Evolutionary conservation across 2,329 filamentous ascomycete genomes (phyloP).

Genomic region (Hypoxylon sp.): DNA sequence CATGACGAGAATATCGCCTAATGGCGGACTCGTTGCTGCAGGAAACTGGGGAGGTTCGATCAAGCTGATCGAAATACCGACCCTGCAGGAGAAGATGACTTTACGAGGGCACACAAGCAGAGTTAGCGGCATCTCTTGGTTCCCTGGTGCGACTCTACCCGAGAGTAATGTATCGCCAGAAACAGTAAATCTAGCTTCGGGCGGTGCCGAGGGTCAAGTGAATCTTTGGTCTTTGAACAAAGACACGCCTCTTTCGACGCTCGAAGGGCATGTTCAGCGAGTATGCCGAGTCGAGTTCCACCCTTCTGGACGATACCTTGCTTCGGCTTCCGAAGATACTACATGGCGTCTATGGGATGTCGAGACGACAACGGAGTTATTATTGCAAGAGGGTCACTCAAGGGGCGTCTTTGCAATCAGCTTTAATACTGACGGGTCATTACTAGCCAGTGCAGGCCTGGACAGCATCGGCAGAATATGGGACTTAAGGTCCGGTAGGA

Average conservation of each 20-base stretch:
- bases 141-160: slow-evolving; percentile 82
- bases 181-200: slow-evolving; percentile 87
- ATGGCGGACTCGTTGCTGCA: slow-evolving; percentile 85
- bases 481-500: slow-evolving; percentile 93
- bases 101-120: slow-evolving; percentile 90
- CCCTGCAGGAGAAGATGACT: slow-evolving; percentile 80
- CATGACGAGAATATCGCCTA: slow-evolving; percentile 91
- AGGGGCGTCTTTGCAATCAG: slow-evolving; percentile 91
- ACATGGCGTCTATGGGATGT: slow-evolving; percentile 97
- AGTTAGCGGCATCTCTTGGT: slow-evolving; percentile 92
- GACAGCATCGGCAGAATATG: slow-evolving; percentile 96
- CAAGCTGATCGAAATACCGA: slow-evolving; percentile 86
- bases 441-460: slow-evolving; percentile 91
- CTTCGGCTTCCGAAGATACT: slow-evolving; percentile 94
- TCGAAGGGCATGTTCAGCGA: slow-evolving; percentile 86
- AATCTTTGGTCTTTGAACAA: slow-evolving; percentile 91
- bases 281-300: slow-evolving; percentile 96
- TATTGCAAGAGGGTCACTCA: slow-evolving; percentile 94
- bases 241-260: slow-evolving; percentile 85
- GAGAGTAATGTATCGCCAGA: slow-evolving; percentile 78
- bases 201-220: slow-evolving; percentile 88
- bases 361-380: slow-evolving; percentile 83
- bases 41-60: slow-evolving; percentile 95
- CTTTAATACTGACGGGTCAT: slow-evolving; percentile 92
- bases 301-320: slow-evolving; percentile 89